Percentiles rank a stretch among this genome's conserved stretches.
Evolutionary conservation across 495 filamentous ascomycete species (phyloP).

Genomic region (Hypoxylon fuscum): DNA sequence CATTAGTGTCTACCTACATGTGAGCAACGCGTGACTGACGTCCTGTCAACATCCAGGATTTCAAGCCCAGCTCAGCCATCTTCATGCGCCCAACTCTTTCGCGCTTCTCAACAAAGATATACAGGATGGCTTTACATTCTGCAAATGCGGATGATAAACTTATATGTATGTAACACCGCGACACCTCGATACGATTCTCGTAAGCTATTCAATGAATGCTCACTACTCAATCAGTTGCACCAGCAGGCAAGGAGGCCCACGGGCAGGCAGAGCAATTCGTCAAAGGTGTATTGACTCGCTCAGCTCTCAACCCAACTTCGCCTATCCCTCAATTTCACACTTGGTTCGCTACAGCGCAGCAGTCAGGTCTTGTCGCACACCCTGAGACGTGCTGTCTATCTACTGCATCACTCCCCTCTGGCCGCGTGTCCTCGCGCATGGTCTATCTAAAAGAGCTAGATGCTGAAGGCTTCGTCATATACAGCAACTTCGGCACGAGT

Average conservation of each 20-base stretch:
- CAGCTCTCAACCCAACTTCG: slow-evolving; percentile 59
- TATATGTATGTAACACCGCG: slow-evolving; percentile 59
- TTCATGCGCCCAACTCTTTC: slow-evolving; percentile 32
- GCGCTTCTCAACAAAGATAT: slow-evolving; percentile 25
- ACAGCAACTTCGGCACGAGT: slow-evolving; percentile 87
- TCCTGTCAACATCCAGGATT: neutral
- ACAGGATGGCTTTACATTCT: slow-evolving; percentile 59
- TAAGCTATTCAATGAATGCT: neutral
- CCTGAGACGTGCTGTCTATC: slow-evolving; percentile 82
- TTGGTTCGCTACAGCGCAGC: slow-evolving; percentile 81
- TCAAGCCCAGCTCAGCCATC: neutral
- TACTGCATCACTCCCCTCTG: slow-evolving; percentile 85
- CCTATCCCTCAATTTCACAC: slow-evolving; percentile 84
- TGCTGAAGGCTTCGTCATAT: slow-evolving; percentile 78
- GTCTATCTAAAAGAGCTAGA: slow-evolving; percentile 94
- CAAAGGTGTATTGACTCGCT: slow-evolving; percentile 61
- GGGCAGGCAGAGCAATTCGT: slow-evolving; percentile 71
- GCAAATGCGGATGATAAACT: slow-evolving; percentile 53
- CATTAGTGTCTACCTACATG: neutral
- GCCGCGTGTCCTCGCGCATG: slow-evolving; percentile 81
- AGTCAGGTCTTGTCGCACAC: slow-evolving; percentile 65
- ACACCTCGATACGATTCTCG: neutral
- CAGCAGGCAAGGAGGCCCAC: slow-evolving; percentile 47
- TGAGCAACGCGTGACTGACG: no score
- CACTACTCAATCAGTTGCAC: slow-evolving; percentile 46